Conservation (phyloP, 192 early-diverging fungal species). For the Coemansia sp. region DNA sequence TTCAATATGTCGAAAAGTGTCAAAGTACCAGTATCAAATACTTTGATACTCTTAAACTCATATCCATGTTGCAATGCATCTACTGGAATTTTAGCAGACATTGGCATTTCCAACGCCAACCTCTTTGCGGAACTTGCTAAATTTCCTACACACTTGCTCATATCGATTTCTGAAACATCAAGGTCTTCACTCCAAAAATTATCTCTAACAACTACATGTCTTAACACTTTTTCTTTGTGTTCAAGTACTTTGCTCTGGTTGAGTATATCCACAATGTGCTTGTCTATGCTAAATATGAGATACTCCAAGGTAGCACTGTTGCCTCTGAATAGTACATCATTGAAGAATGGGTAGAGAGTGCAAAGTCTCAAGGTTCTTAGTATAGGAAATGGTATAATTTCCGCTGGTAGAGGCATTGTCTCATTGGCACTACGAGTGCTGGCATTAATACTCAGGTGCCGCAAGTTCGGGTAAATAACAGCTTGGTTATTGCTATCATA, state of each 20-base stretch:
- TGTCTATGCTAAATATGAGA: background rate
- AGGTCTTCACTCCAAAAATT: background rate
- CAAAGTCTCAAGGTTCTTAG: background rate
- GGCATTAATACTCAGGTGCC: background rate
- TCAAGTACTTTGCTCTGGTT: background rate
- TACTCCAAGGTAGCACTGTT: constrained; percentile 12
- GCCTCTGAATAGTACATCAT: constrained; percentile 16
- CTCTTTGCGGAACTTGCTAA: no score
- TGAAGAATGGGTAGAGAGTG: background rate
- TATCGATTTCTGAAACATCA: background rate
- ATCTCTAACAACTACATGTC: background rate
- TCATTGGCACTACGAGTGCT: background rate
- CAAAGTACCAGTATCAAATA: background rate
- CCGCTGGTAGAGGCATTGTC: background rate
- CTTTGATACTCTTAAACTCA: background rate
- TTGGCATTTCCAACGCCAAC: no score
- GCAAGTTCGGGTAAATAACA: constrained; percentile 3
- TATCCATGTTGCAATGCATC: background rate
- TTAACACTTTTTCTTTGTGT: background rate
- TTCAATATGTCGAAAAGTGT: background rate
- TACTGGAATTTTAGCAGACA: background rate
- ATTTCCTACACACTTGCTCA: background rate
- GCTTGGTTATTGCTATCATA: no score
- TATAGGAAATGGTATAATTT: constrained; percentile 7
- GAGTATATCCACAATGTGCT: background rate